Conservation (phyloP, 2,329 filamentous ascomycete species). For the Aspergillus sp. region DNA sequence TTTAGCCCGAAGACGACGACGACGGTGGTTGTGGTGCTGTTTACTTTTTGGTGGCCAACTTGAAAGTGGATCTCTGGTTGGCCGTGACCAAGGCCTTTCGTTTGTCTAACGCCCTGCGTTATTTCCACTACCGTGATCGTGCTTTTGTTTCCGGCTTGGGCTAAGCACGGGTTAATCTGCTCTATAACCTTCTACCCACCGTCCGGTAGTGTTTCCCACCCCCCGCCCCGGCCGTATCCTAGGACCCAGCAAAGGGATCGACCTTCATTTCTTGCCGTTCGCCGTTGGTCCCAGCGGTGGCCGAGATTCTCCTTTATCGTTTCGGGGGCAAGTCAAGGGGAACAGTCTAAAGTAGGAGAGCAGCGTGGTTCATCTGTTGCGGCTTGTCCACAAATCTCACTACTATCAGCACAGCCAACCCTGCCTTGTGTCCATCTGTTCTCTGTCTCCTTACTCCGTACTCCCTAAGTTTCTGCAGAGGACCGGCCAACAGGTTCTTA, state of each 20-base stretch:
- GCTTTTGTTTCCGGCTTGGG: constrained; percentile 26
- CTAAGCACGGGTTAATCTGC: constrained; percentile 26
- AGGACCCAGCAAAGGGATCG: constrained; percentile 24
- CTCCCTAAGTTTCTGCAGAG: constrained; percentile 7
- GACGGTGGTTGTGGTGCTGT: background rate
- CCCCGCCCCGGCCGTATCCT: constrained; percentile 17
- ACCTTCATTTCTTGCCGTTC: constrained; percentile 21
- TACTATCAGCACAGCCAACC: background rate
- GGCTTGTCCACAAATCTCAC: constrained; percentile 2
- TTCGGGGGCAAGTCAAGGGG: constrained; percentile 15
- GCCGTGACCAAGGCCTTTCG: constrained; percentile 19
- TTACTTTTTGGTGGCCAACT: constrained; percentile 18
- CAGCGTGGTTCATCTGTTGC: constrained; percentile 13
- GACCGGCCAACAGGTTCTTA: constrained; percentile 20
- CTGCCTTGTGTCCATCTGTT: constrained; percentile 1
- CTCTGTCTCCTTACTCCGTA: constrained; percentile 5
- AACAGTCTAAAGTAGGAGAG: constrained; percentile 5
- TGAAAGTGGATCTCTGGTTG: constrained; percentile 25
- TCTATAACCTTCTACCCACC: constrained; percentile 24
- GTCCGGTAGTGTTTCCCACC: constrained; percentile 15
- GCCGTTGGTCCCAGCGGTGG: constrained; percentile 20
- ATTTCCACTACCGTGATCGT: constrained; percentile 32
- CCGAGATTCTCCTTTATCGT: constrained; percentile 19
- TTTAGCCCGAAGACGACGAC: background rate
- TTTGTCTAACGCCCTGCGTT: constrained; percentile 20